A percentile compares a stretch with the other conserved stretches of the same genome.
Evolutionary conservation across 192 early-diverging fungal genomes (phyloP).

Genomic region (Pecoramyces ruminantium): DNA sequence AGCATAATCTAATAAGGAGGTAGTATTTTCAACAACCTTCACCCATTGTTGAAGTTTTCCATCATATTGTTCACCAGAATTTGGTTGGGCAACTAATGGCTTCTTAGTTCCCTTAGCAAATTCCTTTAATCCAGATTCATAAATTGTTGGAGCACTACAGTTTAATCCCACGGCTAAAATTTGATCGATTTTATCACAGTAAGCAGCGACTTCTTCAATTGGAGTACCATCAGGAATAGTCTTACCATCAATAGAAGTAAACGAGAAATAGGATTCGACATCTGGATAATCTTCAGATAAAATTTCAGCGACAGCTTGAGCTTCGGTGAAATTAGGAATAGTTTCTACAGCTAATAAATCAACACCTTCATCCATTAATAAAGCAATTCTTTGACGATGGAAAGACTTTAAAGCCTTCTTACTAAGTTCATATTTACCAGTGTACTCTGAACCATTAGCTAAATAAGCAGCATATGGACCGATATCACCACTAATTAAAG

Average conservation of each 20-base stretch:
- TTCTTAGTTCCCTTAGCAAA: slow-evolving; percentile 7
- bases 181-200: slow-evolving; percentile 3
- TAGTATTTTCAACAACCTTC: background rate
- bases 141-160: slow-evolving; percentile 28
- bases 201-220: slow-evolving; percentile 11
- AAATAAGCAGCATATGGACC: slow-evolving; percentile 50
- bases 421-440: slow-evolving; percentile 32
- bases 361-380: slow-evolving; percentile 5
- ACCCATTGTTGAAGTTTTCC: slow-evolving; percentile 11
- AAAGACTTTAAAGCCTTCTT: slow-evolving; percentile 25
- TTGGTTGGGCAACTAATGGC: slow-evolving; percentile 30
- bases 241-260: slow-evolving; percentile 18
- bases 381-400: slow-evolving; percentile 22
- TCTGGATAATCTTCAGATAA: slow-evolving; percentile 4
- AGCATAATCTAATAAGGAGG: background rate
- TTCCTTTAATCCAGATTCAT: background rate
- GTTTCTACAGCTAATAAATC: slow-evolving; percentile 57
- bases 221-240: slow-evolving; percentile 27
- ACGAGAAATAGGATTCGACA: slow-evolving; percentile 10
- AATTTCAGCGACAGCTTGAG: slow-evolving; percentile 22
- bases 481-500: slow-evolving; percentile 33
- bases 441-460: slow-evolving; percentile 44
- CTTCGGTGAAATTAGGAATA: slow-evolving; percentile 38
- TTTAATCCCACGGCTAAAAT: slow-evolving; percentile 45
- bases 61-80: slow-evolving; percentile 27